These are phyloP conservation scores for Alloteropsis semialata DNA, from an alignment of 176 grass and related monocot genomes.

Conservation along the genomic window DNA sequence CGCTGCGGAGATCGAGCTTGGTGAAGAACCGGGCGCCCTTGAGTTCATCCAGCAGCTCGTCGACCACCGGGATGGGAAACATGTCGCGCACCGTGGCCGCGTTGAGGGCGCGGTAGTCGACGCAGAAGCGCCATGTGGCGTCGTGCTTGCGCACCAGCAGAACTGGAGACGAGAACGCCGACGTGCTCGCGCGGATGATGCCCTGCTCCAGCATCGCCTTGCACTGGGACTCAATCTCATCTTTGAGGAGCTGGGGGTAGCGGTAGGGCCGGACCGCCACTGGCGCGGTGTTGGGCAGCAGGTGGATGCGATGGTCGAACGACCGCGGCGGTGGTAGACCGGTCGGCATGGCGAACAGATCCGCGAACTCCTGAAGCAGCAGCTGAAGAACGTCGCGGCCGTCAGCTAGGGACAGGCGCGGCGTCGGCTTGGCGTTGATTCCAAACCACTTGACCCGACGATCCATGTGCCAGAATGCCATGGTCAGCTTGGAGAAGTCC, in stretches of 20 bases:
- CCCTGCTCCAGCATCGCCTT: background rate
- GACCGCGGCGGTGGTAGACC: background rate
- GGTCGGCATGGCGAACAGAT: background rate
- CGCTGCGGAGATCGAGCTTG: too few relatives aligned
- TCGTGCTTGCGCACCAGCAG: background rate
- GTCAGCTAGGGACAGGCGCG: too few relatives aligned
- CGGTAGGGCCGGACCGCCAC: background rate
- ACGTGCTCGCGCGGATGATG: background rate
- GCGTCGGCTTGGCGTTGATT: too few relatives aligned
- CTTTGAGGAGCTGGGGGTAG: background rate
- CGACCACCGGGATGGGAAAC: too few relatives aligned
- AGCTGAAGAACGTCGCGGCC: too few relatives aligned
- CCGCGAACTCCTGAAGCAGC: background rate
- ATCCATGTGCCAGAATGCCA: too few relatives aligned
- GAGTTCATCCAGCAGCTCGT: too few relatives aligned
- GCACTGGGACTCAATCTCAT: background rate
- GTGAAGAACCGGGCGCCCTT: too few relatives aligned
- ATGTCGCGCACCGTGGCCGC: too few relatives aligned
- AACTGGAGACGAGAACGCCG: background rate
- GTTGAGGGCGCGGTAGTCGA: background rate
- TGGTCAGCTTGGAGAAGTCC: too few relatives aligned
- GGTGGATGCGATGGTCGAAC: background rate
- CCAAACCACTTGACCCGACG: too few relatives aligned
- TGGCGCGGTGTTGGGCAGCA: background rate
- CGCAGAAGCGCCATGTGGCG: background rate